A percentile compares a stretch with the other conserved stretches of the same genome.
Evolutionary conservation across 768 basidiomycete genomes (phyloP).

Genomic region (Boletus insuetus): DNA sequence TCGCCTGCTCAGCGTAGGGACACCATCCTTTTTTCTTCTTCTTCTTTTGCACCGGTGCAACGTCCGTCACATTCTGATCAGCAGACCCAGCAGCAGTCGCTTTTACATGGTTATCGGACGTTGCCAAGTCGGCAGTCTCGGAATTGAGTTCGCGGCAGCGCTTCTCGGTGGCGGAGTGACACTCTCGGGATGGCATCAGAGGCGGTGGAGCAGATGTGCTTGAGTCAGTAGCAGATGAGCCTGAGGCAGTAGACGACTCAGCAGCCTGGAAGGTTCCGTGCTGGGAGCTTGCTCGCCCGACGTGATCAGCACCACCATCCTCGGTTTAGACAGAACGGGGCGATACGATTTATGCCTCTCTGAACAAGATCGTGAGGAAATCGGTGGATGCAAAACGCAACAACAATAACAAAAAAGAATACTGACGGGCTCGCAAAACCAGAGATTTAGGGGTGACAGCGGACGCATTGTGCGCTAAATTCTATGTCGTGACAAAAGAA

Average conservation of each 20-base stretch:
- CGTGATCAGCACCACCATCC: constrained; percentile 49
- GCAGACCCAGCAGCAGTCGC: neutral
- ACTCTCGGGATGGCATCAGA: neutral
- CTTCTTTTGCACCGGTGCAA: constrained; percentile 20
- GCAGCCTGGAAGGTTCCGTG: neutral
- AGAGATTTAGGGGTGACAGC: constrained; percentile 64
- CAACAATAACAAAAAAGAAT: neutral
- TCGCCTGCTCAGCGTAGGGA: neutral
- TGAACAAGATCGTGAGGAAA: constrained; percentile 22
- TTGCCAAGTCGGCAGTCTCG: neutral
- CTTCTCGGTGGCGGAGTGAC: constrained; percentile 11
- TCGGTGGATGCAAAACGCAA: neutral
- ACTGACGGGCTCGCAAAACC: constrained; percentile 69
- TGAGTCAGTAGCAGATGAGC: neutral
- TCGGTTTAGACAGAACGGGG: constrained; percentile 75
- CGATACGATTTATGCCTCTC: constrained; percentile 82
- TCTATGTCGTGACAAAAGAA: constrained; percentile 36
- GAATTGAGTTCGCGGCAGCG: constrained; percentile 19
- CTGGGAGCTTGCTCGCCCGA: neutral
- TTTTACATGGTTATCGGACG: neutral
- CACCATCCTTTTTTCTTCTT: constrained; percentile 17
- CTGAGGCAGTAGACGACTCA: neutral
- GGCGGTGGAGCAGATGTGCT: neutral
- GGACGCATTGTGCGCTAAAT: constrained; percentile 59
- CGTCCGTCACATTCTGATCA: neutral